Percentiles rank a stretch among this genome's conserved stretches.
Evolutionary conservation across 805 yeast genomes (phyloP).

Genomic region (Starmerella khaoyaiensis): DNA sequence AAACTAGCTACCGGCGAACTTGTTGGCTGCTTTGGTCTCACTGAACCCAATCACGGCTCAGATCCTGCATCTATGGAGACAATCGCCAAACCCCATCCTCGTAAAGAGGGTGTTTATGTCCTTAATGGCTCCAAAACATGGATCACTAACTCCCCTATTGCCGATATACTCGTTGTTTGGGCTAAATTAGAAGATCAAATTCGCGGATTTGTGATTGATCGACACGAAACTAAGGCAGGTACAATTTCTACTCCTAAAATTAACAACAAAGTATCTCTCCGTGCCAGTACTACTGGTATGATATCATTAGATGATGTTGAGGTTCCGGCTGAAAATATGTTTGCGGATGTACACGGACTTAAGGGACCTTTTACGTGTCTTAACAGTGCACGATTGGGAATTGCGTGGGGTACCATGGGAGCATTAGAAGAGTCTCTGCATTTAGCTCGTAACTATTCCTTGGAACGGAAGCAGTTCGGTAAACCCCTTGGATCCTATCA

Average conservation of each 20-base stretch:
- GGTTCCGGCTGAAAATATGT: slow-evolving; percentile 33
- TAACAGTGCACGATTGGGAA: slow-evolving; percentile 34
- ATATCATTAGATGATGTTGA: slow-evolving; percentile 33
- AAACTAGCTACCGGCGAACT: slow-evolving; percentile 32
- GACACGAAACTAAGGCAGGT: slow-evolving; percentile 25
- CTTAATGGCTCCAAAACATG: slow-evolving; percentile 33
- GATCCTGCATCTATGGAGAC: slow-evolving; percentile 49
- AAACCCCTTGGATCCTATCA: slow-evolving; percentile 33
- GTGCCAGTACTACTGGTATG: slow-evolving; percentile 35
- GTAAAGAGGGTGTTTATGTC: slow-evolving; percentile 32
- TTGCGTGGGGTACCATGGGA: slow-evolving; percentile 36
- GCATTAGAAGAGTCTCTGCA: slow-evolving; percentile 33
- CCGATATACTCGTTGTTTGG: slow-evolving; percentile 34
- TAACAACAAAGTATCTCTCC: slow-evolving; percentile 30
- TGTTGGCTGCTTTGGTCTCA: slow-evolving; percentile 51
- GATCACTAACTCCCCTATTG: slow-evolving; percentile 38
- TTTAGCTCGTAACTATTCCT: slow-evolving; percentile 29
- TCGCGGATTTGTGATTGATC: slow-evolving; percentile 34
- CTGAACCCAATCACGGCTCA: slow-evolving; percentile 54
- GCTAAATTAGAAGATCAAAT: slow-evolving; percentile 34
- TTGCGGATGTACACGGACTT: slow-evolving; percentile 30
- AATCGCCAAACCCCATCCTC: slow-evolving; percentile 34
- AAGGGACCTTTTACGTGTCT: slow-evolving; percentile 37
- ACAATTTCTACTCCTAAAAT: slow-evolving; percentile 32
- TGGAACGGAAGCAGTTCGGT: slow-evolving; percentile 33